These are phyloP conservation scores for Asterophora parasitica DNA, from an alignment of 768 basidiomycete genomes.

Conservation along the genomic window DNA sequence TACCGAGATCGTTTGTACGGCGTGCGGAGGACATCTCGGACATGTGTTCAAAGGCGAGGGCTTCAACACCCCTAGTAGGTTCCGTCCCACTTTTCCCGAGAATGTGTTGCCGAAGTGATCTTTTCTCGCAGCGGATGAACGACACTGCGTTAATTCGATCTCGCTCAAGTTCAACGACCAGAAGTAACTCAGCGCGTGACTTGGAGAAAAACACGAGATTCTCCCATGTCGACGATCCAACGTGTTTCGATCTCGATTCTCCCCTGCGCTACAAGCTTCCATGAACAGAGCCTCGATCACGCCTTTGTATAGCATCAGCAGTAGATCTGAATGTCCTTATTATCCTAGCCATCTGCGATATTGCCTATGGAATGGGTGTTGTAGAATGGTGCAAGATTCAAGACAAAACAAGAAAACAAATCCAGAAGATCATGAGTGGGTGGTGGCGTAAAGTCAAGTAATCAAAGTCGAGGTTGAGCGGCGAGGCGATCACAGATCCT, in stretches of 20 bases:
- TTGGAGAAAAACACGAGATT: not conserved
- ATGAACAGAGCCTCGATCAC: too few relatives aligned
- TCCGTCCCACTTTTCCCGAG: not conserved
- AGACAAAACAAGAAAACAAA: constrained; percentile 10
- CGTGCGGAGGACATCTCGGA: constrained; percentile 91
- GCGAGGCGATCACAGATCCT: constrained; percentile 44
- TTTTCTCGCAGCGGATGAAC: constrained; percentile 57
- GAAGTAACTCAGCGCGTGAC: constrained; percentile 16
- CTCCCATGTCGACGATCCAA: too few relatives aligned
- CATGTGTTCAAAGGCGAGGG: constrained; percentile 96
- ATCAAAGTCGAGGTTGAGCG: not conserved
- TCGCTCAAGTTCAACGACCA: constrained; percentile 73
- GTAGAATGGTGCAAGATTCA: constrained; percentile 12
- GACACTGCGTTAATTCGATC: constrained; percentile 88
- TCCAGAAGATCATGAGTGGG: constrained; percentile 4
- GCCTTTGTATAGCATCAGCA: not conserved
- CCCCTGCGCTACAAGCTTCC: too few relatives aligned
- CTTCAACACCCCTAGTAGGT: constrained; percentile 70
- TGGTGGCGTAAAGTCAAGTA: not conserved
- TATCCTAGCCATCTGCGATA: constrained; percentile 12
- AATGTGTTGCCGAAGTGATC: not conserved
- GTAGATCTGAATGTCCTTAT: constrained; percentile 9
- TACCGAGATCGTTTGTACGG: constrained; percentile 84
- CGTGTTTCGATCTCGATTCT: too few relatives aligned
- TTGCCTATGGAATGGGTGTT: constrained; percentile 4